These are phyloP conservation scores for Cyclanthera cordifolia DNA, from an alignment of 306 rosid species.

Conservation along the genomic window DNA sequence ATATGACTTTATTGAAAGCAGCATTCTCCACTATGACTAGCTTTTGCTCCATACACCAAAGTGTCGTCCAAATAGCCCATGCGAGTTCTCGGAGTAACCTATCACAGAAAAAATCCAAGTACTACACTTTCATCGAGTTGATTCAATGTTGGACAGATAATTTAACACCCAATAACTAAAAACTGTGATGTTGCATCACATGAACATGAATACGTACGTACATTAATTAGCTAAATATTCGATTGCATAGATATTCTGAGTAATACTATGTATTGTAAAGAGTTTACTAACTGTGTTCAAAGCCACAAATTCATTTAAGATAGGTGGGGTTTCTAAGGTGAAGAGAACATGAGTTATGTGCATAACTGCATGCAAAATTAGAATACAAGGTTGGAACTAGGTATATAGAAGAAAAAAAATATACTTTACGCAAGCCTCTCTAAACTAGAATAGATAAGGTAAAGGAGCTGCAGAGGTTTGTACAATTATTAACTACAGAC, in stretches of 20 bases:
- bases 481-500: slow-evolving; percentile 2
- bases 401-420: no score
- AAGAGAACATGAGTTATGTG: background rate
- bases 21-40: slow-evolving; percentile 23
- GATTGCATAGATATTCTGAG: background rate
- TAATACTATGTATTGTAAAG: background rate
- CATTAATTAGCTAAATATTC: background rate
- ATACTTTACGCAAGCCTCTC: background rate
- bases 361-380: background rate
- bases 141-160: slow-evolving; percentile 1
- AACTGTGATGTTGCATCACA: background rate
- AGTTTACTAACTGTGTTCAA: background rate
- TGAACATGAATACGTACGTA: no score
- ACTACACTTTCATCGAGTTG: background rate
- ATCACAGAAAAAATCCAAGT: background rate
- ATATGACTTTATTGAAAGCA: slow-evolving; percentile 24
- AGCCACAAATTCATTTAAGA: background rate
- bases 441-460: background rate
- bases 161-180: background rate
- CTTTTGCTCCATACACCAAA: slow-evolving; percentile 23
- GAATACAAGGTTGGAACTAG: background rate
- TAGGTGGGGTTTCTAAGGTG: background rate
- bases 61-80: slow-evolving; percentile 27
- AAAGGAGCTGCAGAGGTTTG: background rate
- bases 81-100: slow-evolving; percentile 12